phyloP scores from a whole-genome alignment of 1,139 yeast species.

The Diutina neorugosa region DNA sequence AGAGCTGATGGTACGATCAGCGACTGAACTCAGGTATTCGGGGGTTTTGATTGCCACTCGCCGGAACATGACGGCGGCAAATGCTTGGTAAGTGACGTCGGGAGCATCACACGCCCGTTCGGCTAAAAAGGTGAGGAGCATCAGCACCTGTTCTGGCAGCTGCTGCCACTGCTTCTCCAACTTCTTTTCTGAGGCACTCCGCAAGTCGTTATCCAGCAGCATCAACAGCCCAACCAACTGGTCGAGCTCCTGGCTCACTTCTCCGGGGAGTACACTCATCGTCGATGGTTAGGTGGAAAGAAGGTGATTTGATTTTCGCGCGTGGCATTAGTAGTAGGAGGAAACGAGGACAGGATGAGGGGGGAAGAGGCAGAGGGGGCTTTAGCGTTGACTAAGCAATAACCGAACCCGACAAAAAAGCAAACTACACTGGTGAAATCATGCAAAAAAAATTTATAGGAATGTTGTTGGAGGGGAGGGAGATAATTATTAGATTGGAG shows the following conservation, averaged over 20 bases:
- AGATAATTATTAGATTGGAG: no score
- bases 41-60: slow-evolving; percentile 77
- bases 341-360: no score
- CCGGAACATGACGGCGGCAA: slow-evolving; percentile 81
- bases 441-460: no score
- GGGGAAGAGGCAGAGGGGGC: no score
- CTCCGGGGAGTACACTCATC: slow-evolving; percentile 3
- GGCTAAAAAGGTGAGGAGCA: slow-evolving; percentile 67
- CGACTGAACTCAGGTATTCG: slow-evolving; percentile 43
- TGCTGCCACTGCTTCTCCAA: slow-evolving; percentile 70
- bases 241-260: slow-evolving; percentile 31
- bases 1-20: slow-evolving; percentile 69
- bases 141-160: slow-evolving; percentile 42
- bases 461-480: no score
- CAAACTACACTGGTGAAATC: no score
- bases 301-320: neutral
- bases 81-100: slow-evolving; percentile 43
- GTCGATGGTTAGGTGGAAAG: neutral
- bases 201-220: slow-evolving; percentile 62
- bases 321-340: neutral
- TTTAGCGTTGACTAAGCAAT: no score
- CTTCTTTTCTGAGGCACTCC: slow-evolving; percentile 68
- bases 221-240: slow-evolving; percentile 51
- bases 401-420: no score
- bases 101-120: slow-evolving; percentile 61